A percentile compares a stretch with the other conserved stretches of the same genome.
Evolutionary conservation across 371 early-diverging fungal species (phyloP).

Genomic region (Syncephalastrum monosporum): DNA sequence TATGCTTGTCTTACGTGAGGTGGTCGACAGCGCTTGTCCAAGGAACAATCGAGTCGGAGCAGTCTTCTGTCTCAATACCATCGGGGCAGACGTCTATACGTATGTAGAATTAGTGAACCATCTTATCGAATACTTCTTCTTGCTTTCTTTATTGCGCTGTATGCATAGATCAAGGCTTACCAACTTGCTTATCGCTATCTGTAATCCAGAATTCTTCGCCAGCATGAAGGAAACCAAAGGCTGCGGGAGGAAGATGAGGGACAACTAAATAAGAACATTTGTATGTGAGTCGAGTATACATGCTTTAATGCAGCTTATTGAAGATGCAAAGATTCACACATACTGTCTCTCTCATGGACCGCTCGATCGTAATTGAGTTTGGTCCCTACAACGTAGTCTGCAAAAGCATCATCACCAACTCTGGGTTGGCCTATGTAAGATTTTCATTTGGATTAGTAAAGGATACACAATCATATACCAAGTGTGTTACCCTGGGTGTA

Average conservation of each 20-base stretch:
- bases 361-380: conserved; percentile 7
- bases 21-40: conserved; percentile 16
- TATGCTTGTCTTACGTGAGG: conserved; percentile 10
- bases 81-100: conserved; percentile 13
- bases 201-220: conserved; percentile 20
- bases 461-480: too few species aligned
- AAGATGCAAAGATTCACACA: neutral
- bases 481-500: conserved; percentile 10
- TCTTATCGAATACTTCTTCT: too few species aligned
- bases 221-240: conserved; percentile 15
- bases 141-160: neutral
- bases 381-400: conserved; percentile 13
- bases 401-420: conserved; percentile 22
- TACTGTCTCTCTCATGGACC: conserved; percentile 17
- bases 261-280: conserved; percentile 9
- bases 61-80: conserved; percentile 12
- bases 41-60: conserved; percentile 12
- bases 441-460: neutral
- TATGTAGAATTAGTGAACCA: too few species aligned
- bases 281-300: neutral
- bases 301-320: too few species aligned
- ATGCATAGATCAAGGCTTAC: conserved; percentile 2
- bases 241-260: conserved; percentile 16
- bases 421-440: conserved; percentile 16
- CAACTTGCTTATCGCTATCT: conserved; percentile 3